Percentiles rank a stretch among this genome's conserved stretches.
Evolutionary conservation across 139 green algal genomes (phyloP).

Genomic region (Closterium sp.): DNA sequence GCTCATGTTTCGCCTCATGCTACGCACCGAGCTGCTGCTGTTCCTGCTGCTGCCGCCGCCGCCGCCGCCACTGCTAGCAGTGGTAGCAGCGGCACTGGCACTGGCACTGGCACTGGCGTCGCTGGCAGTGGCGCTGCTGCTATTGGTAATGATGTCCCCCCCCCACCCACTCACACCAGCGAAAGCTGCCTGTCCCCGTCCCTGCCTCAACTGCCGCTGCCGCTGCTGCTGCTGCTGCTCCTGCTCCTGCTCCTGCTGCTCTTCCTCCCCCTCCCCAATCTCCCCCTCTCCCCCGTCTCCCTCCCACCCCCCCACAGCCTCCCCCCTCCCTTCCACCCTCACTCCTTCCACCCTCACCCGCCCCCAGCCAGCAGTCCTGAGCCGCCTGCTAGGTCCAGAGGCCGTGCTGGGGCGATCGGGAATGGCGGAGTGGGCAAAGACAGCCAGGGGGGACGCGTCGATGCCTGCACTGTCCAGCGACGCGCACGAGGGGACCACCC

Average conservation of each 20-base stretch:
- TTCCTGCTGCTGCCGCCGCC: neutral
- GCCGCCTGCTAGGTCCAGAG: neutral
- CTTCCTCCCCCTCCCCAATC: neutral
- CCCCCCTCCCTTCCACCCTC: neutral
- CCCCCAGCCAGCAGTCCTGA: neutral
- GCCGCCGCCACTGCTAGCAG: neutral
- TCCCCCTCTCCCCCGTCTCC: neutral
- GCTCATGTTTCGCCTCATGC: neutral
- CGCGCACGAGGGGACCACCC: neutral
- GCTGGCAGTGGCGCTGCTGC: neutral
- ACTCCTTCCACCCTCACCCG: neutral
- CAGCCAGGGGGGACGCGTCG: neutral
- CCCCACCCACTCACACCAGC: neutral
- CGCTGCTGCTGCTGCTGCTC: neutral
- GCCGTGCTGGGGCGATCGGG: neutral
- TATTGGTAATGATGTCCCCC: neutral
- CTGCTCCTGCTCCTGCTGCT: neutral
- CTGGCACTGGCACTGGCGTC: neutral
- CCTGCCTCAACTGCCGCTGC: neutral
- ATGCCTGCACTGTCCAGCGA: neutral
- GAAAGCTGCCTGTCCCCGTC: neutral
- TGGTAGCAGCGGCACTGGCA: neutral
- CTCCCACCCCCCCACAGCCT: too few relatives aligned
- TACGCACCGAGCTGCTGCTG: neutral
- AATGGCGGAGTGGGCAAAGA: neutral